These are phyloP conservation scores for Apophysomyces ossiformis DNA, from an alignment of 371 early-diverging fungal genomes.

Conservation along the genomic window DNA sequence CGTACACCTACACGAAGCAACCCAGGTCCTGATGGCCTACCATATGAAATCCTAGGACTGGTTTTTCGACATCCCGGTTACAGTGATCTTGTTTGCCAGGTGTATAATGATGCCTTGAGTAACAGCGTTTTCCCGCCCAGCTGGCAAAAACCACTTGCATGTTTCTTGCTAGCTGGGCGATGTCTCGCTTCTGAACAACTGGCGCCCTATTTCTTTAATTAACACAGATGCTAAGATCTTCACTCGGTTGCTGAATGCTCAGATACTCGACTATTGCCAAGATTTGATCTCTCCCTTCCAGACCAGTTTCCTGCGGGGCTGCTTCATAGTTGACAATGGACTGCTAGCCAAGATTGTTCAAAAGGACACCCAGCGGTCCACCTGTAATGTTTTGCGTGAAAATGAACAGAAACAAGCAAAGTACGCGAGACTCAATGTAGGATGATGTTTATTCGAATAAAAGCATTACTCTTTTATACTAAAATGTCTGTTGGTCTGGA, in stretches of 20 bases:
- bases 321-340: constrained; percentile 21
- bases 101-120: constrained; percentile 26
- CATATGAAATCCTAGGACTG: constrained; percentile 17
- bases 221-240: constrained; percentile 32
- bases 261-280: not conserved
- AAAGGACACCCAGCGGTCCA: not conserved
- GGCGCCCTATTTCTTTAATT: constrained; percentile 30
- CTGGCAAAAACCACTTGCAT: constrained; percentile 34
- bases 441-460: too few species aligned
- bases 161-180: constrained; percentile 22
- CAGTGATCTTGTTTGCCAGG: not conserved
- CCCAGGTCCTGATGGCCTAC: not conserved
- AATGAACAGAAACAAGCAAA: too few species aligned
- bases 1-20: too few species aligned
- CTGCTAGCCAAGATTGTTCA: not conserved
- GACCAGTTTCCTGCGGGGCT: constrained; percentile 11
- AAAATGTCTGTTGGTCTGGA: too few species aligned
- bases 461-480: too few species aligned
- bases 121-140: constrained; percentile 15
- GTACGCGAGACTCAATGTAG: too few species aligned
- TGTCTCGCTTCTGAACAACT: constrained; percentile 18
- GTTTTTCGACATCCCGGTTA: constrained; percentile 10
- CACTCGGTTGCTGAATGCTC: constrained; percentile 22
- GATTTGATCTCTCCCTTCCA: constrained; percentile 9
- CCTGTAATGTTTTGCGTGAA: too few species aligned